Evolutionary conservation across 495 filamentous ascomycete species (phyloP), one percentile per base, ranked within the genome.

Genomic region (Penicillium soppii): DNA sequence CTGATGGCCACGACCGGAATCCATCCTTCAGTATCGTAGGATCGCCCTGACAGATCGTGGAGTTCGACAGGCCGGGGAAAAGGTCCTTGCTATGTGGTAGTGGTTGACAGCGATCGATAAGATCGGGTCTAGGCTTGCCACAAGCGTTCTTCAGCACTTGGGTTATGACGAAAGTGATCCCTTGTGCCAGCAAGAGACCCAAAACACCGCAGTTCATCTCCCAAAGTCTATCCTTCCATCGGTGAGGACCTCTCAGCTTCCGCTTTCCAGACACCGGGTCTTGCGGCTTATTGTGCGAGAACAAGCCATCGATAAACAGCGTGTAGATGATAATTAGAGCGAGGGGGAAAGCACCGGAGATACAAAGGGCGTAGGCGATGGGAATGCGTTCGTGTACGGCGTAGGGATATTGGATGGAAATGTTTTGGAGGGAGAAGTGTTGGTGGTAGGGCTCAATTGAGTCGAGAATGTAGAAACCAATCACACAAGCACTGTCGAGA

Each of bases 61-160:
- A 82, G 40, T 78, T 82, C 12, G 85, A 84, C 26, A 95, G 69
- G 4, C 84, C 83, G 32, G 66, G 53, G 0, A 60, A 52, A 0
- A 58, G 45, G 51, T 80, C 63, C 30, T 60, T 39, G 60, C 77
- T 63, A 39, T 72, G 50, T 27, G 54, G 21, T 33, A 63, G 39
- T 13, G 85, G 86, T 49, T 80, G 67, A 63, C 88, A 90, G 43
- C 89, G 77, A 48, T 76, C 78, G 25, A 95, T 83, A 6, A 95
- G 65, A 73, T 95, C 90, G 0, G 90, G 90, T 52, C 90, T 72
- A 8, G 90, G 90, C 63, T 94, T 95, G 30, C 90, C 90, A 54
- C 87, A 90, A 2, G 89, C 77, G 68, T 90, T 94, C 75, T 95
- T 95, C 69, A 95, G 80, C 10, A 82, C 86, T 37, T 88, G 86